Evolutionary conservation across 192 early-diverging fungal species (phyloP), one percentile per base, ranked within the genome.

Genomic region (Coemansia sp.): DNA sequence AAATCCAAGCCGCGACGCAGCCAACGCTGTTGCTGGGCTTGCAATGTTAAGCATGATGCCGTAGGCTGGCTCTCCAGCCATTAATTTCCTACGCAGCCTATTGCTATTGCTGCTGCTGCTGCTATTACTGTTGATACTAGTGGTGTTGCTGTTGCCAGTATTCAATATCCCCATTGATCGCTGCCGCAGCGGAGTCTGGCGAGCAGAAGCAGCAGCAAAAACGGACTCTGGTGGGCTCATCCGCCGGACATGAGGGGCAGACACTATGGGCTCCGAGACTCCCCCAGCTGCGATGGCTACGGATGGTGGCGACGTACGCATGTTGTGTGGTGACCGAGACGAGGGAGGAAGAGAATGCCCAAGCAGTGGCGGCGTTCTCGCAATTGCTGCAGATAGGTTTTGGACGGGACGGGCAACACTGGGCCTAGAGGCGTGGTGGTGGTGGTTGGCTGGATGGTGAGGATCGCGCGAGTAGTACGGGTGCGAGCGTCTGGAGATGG

Each of bases 1-100:
- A 21, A 69, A 83, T 9, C 81, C 81, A 26, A 79, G 66, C 1
- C 72, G 54, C 32, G 81, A 64, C 0, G 72, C 72, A 0, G 71
- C 15, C 12, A 56, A 65, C 13, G 81, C 81, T 8, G 72, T 66
- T 5, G 65, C 68, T 12, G 70, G 65, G 63, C 81, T 83, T 4
- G 81, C 65, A 40, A 77, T 72, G 66, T 58, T 67, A 13, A 83
- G 72, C 58, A 72, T 65, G 32, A 83, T 72, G 58, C 81, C 81
- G 45, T 61, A 63, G 12, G 72, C 73, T 9, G 64, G 42, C 40
- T n/a, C 50, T 39, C 65, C 69, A 19, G 21, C 43, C 19, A 59
- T 64, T 41, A 83, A 67, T 69, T 67, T 74, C 6, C 64, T 42
- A 48, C 74, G 71, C 43, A 82, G 48, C 11, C 63, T 63, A 21